A percentile compares a stretch with the other conserved stretches of the same genome.
These are phyloP conservation scores for Lentinula detonsa DNA, from an alignment of 768 basidiomycete genomes.

Conservation along the genomic window DNA sequence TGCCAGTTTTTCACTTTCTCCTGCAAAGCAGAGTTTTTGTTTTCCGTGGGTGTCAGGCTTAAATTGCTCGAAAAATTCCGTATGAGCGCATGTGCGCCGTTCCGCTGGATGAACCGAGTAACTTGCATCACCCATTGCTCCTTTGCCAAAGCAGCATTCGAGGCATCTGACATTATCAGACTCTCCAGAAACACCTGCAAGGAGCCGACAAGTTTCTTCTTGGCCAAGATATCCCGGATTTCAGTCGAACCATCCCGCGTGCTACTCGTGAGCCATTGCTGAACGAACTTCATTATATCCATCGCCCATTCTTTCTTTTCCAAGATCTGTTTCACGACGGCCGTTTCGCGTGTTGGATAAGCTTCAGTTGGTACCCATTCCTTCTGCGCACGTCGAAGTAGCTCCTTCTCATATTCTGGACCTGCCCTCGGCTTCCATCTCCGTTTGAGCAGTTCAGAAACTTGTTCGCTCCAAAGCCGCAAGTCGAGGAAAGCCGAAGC, in stretches of 20 bases:
- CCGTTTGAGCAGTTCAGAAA: background rate
- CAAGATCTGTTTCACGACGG: background rate
- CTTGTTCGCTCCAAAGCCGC: background rate
- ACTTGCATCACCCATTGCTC: slow-evolving; percentile 1
- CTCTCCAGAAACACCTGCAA: background rate
- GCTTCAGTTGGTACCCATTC: background rate
- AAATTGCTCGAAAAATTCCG: background rate
- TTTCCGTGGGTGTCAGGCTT: background rate
- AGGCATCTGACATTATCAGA: background rate
- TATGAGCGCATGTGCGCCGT: background rate
- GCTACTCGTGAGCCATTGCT: background rate
- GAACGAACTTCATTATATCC: background rate
- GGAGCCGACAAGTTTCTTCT: background rate
- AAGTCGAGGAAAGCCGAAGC: background rate
- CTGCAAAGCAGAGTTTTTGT: background rate
- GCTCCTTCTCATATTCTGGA: background rate
- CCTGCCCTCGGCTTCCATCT: background rate
- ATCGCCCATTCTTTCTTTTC: slow-evolving; percentile 3
- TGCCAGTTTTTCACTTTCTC: slow-evolving; percentile 3
- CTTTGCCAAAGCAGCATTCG: background rate
- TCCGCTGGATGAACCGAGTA: background rate
- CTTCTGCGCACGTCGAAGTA: background rate
- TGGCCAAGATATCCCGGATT: background rate
- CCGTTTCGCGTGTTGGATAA: background rate
- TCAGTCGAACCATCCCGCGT: background rate